phyloP scores from a whole-genome alignment of 441 rosid species.

The Jatropha multifida region DNA sequence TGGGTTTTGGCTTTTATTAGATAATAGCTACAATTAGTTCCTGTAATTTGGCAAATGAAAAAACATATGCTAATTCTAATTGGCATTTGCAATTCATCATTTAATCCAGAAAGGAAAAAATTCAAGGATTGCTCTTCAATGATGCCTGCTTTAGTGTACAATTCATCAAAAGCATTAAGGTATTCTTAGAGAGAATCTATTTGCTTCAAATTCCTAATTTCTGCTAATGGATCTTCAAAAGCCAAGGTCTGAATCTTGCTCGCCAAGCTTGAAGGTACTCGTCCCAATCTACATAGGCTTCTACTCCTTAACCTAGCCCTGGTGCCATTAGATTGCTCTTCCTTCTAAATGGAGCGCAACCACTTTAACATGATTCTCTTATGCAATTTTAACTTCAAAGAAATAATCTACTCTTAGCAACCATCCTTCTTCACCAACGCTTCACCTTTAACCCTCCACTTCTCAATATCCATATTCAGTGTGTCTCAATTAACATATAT shows the following conservation, averaged over 20 bases:
- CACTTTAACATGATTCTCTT: neutral
- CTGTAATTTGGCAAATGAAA: neutral
- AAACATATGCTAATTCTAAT: neutral
- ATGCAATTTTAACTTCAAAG: neutral
- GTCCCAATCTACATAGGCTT: neutral
- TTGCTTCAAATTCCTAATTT: neutral
- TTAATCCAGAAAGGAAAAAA: neutral
- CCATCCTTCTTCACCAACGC: neutral
- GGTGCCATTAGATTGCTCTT: neutral
- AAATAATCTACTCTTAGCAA: neutral
- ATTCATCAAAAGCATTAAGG: neutral
- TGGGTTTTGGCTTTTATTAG: neutral
- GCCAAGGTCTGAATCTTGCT: neutral
- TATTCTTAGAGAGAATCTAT: neutral
- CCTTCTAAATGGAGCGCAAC: neutral
- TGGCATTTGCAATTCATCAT: neutral
- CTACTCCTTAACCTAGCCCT: neutral
- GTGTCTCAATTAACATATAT: too few relatives aligned
- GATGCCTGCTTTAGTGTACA: neutral
- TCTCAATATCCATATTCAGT: too few relatives aligned
- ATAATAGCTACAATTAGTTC: neutral
- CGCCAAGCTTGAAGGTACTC: neutral
- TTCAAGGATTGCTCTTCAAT: neutral
- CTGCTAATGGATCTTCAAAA: neutral
- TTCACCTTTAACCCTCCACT: too few relatives aligned